Evolutionary conservation across 331 rosid species (phyloP).

Genomic region (Pyrus hybrid): DNA sequence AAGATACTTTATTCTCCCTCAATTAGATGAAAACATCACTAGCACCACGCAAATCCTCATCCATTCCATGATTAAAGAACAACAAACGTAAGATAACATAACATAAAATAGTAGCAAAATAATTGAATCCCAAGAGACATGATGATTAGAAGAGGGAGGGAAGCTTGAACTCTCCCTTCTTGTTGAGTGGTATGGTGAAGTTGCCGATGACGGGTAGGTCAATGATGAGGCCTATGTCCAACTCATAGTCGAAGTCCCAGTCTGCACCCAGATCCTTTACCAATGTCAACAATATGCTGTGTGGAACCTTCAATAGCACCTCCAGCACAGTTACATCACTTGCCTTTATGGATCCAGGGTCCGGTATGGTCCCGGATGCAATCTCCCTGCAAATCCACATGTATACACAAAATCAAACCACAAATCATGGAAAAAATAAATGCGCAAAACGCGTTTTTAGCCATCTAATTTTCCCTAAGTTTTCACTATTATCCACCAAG

Average conservation of each 20-base stretch:
- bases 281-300: constrained; percentile 48
- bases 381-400: constrained; percentile 35
- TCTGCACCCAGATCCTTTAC: constrained; percentile 65
- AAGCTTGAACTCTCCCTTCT: constrained; percentile 73
- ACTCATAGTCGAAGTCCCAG: constrained; percentile 80
- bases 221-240: constrained; percentile 45
- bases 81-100: neutral
- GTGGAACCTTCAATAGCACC: constrained; percentile 65
- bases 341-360: constrained; percentile 68
- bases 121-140: neutral
- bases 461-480: no score
- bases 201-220: constrained; percentile 71
- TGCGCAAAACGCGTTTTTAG: neutral
- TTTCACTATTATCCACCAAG: neutral
- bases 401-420: neutral
- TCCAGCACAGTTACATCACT: constrained; percentile 43
- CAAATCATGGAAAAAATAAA: neutral
- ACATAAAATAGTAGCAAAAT: neutral
- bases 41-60: neutral
- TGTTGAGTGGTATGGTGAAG: constrained; percentile 64
- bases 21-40: neutral
- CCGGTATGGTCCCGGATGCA: constrained; percentile 66
- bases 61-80: neutral
- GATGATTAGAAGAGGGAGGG: constrained; percentile 31
- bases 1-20: no score